phyloP scores from a whole-genome alignment of 2,329 filamentous ascomycete species.

The Cryphonectria japonica region DNA sequence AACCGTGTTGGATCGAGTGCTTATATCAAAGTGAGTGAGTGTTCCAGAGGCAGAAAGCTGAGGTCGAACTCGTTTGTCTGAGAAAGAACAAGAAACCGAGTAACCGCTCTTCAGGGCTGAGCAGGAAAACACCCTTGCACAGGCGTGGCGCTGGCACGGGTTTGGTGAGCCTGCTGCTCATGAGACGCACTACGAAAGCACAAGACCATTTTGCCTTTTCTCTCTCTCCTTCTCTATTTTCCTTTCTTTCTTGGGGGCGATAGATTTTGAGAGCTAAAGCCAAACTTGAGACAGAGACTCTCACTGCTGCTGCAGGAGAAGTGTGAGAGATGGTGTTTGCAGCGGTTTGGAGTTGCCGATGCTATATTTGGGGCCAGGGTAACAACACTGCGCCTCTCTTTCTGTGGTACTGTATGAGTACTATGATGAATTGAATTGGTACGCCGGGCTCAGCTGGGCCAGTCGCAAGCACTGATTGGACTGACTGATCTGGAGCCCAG shows the following conservation, averaged over 20 bases:
- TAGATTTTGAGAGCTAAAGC: not conserved
- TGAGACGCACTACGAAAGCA: constrained; percentile 1
- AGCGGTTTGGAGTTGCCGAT: not conserved
- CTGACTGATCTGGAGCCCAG: not conserved
- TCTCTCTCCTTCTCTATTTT: not conserved
- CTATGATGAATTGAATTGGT: too few relatives aligned
- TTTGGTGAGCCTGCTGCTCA: not conserved
- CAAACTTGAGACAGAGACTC: not conserved
- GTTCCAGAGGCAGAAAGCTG: not conserved
- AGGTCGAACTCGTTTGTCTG: not conserved
- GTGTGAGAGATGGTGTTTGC: not conserved
- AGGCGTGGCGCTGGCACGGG: not conserved
- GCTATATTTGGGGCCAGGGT: not conserved
- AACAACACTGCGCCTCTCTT: not conserved
- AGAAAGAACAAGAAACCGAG: too few relatives aligned
- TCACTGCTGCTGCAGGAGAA: not conserved
- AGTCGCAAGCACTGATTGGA: not conserved
- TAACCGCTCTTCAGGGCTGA: not conserved
- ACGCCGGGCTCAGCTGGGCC: not conserved
- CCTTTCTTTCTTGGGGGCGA: not conserved
- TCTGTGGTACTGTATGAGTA: too few relatives aligned
- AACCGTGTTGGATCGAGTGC: not conserved
- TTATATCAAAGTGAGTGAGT: not conserved
- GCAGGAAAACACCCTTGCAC: not conserved
- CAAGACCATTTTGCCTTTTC: not conserved